Conservation (phyloP, 192 early-diverging fungal species). For the Mortierella antarctica region DNA sequence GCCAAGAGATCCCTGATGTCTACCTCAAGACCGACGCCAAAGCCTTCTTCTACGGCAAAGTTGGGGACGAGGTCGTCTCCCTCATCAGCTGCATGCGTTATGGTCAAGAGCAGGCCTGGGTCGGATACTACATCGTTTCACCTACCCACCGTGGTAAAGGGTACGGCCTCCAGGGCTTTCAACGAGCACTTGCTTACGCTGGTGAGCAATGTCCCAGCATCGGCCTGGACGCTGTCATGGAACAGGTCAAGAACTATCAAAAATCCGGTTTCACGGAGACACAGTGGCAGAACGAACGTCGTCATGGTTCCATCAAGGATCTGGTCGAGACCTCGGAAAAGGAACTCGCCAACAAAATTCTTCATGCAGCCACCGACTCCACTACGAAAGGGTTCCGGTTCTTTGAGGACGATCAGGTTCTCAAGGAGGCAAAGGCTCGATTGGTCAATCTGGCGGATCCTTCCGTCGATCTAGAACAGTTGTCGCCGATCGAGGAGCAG, state of each 20-base stretch:
- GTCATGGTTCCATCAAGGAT: constrained; percentile 8
- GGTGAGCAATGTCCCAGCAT: constrained; percentile 6
- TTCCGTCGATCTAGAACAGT: constrained; percentile 17
- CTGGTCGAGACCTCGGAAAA: constrained; percentile 14
- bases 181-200: constrained; percentile 2
- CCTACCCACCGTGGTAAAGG: constrained; percentile 32
- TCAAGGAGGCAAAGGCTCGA: background rate
- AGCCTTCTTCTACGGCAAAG: no score
- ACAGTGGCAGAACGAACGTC: constrained; percentile 30
- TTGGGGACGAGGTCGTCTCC: constrained; percentile 9
- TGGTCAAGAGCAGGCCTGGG: constrained; percentile 35
- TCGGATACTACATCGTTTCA: constrained; percentile 35
- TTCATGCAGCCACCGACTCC: no score
- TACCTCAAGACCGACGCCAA: no score
- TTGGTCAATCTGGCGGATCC: constrained; percentile 16
- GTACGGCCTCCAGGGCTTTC: constrained; percentile 12
- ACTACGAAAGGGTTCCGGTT: background rate
- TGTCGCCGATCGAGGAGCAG: constrained; percentile 9
- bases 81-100: constrained; percentile 25
- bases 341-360: constrained; percentile 2
- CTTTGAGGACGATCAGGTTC: background rate
- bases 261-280: constrained; percentile 30
- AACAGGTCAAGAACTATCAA: constrained; percentile 28
- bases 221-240: constrained; percentile 38
- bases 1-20: no score